Evolutionary conservation across 495 filamentous ascomycete genomes (phyloP), one percentile per base, ranked within the genome.

Genomic region (Trichoderma asperelloides): DNA sequence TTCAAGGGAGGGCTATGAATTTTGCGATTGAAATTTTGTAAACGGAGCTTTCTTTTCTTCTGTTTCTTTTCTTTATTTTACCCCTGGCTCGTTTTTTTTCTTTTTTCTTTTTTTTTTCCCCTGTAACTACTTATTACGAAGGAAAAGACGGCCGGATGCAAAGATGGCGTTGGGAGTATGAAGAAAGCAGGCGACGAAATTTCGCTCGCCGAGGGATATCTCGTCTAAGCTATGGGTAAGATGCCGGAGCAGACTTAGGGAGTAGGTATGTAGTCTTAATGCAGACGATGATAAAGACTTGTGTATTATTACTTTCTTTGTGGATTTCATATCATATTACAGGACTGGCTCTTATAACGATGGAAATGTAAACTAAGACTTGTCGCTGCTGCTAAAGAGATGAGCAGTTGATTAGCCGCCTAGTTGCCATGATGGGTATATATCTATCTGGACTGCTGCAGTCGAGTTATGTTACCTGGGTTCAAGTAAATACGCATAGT

Each of bases 151-250:
- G 40, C 62, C 33, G 62, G 62, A 41, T 60, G 23, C 55, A 60
- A 60, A 60, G 55, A 60, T 60, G 55, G 55, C 63, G 39, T 45
- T 65, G 63, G 63, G 63, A 28, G 62, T 43, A 40, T 15, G 7
- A 63, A n/a, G 37, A 63, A 55, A 33, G 60, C 60, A 63, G 37
- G 60, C 18, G n/a, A n/a, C 18, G 47, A 51, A n/a, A 2, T 51
- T 51, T 51, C 47, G 8, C 47, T 51, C 16, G n/a, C 47, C 47
- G 8, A 23, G 23, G 47, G 47, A 51, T 51, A 51, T 51, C 47
- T 51, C 47, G 9, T 23, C 18, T 51, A 8, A 51, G 47, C 47
- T 51, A n/a, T 21, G 47, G 47, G 1, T 47, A 4, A 9, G 16
- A 13, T 47, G 43, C 13, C 2, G 43, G 16, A 16, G 43, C 43